Evolutionary conservation across 179 eudicot genomes (phyloP), one percentile per base, ranked within the genome.

Genomic region (Nepenthes alata): DNA sequence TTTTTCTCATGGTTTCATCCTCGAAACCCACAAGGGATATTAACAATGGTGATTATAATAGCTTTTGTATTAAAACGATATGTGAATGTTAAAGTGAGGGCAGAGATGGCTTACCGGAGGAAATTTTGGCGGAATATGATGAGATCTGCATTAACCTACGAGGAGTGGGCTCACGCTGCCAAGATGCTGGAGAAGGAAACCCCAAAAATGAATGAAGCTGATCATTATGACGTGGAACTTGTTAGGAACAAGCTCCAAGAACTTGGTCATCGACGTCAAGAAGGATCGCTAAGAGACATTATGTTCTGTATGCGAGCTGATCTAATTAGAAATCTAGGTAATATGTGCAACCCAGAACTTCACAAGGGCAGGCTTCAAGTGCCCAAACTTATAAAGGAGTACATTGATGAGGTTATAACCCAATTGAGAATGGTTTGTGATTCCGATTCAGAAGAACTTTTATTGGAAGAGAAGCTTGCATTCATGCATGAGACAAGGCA

Each of bases 401-500:
- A 93, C 73, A 89, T 93, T 15, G 85, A 83, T 54, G 98, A 93
- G 78, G 98, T 90, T 5, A 81, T 90, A 0, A 89, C 85, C 3
- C 98, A 93, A 52, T 70, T 93, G 86, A 83, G 75, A 63, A 82
- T 89, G 90, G 97, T 93, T 68, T 93, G 94, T 65, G 84, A 93
- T 49, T 81, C 93, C 1, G 94, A 93, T 61, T 85, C 88, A 1
- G 87, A 85, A 67, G 97, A 93, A 73, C 85, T 93, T 63, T 50
- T 72, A 52, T 74, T 93, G 66, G 97, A 93, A 69, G 98, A 93
- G 80, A 93, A 87, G 78, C 97, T 93, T 49, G 86, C 95, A 10
- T 89, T 93, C 69, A 89, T 93, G 97, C 95, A 89, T 16, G 97
- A 93, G 71, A 93, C 93, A 35, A 78, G 98, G 71, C 97, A 89